Percentiles rank a stretch among this genome's conserved stretches.
Conservation (phyloP, 768 basidiomycete genomes). For the Podaxis pistillaris region DNA sequence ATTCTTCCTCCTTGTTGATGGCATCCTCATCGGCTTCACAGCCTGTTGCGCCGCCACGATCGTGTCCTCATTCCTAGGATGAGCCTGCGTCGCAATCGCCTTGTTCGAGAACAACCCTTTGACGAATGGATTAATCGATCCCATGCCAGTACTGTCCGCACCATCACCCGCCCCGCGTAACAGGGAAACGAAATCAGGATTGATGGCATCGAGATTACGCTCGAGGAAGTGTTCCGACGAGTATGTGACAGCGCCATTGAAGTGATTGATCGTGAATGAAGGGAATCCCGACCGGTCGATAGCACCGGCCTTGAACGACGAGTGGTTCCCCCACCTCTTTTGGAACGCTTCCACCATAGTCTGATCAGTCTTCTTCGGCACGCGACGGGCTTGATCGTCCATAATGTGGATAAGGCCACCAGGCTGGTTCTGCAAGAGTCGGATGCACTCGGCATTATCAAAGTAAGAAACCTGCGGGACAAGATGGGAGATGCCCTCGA, state of each 20-base stretch:
- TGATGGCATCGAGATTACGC: conserved; percentile 84
- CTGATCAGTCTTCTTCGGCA: conserved; percentile 87
- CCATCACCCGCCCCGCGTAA: conserved; percentile 68
- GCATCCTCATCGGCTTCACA: conserved; percentile 91
- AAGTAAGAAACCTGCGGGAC: conserved; percentile 77
- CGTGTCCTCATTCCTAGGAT: conserved; percentile 91
- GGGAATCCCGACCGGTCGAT: conserved; percentile 77
- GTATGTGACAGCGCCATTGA: conserved; percentile 88
- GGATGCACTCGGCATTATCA: conserved; percentile 88
- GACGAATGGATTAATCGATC: conserved; percentile 89
- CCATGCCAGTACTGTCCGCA: conserved; percentile 46
- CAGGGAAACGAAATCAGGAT: conserved; percentile 90
- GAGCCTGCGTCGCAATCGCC: conserved; percentile 88
- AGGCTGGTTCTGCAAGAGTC: conserved; percentile 80
- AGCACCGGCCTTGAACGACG: conserved; percentile 81
- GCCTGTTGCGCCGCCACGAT: conserved; percentile 94
- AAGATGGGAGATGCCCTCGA: conserved; percentile 73
- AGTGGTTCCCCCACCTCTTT: conserved; percentile 94
- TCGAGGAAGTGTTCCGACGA: conserved; percentile 89
- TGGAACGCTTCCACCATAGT: conserved; percentile 94
- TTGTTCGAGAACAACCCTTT: conserved; percentile 86
- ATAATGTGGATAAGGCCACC: conserved; percentile 96
- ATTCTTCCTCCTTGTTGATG: conserved; percentile 82
- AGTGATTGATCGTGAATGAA: conserved; percentile 91
- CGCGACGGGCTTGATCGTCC: conserved; percentile 90